Conservation (phyloP, 768 basidiomycete genomes). For the Naganishia antarctica region DNA sequence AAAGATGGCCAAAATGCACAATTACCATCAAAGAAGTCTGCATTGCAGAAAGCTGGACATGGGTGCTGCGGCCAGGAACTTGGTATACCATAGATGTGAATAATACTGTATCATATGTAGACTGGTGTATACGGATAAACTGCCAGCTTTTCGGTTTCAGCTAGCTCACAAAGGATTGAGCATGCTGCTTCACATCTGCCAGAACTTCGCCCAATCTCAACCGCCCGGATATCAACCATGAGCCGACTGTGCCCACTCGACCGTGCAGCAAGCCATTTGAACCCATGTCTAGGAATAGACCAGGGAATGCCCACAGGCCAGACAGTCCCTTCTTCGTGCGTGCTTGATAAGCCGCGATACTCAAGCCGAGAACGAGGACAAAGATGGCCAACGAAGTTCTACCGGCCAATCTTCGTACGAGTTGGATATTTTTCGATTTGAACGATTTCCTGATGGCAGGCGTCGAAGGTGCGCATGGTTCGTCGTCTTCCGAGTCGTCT, state of each 20-base stretch:
- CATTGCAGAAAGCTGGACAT: not conserved
- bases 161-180: not conserved
- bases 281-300: conserved; percentile 1
- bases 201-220: not conserved
- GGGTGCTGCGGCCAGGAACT: too few relatives aligned
- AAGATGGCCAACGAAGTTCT: conserved; percentile 8
- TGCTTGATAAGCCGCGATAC: conserved; percentile 16
- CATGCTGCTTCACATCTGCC: conserved; percentile 11
- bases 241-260: not conserved
- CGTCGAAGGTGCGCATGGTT: not conserved
- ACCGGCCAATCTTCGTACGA: not conserved
- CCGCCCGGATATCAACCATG: conserved; percentile 6
- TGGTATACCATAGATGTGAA: not conserved
- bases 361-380: conserved; percentile 4
- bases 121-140: not conserved
- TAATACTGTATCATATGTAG: conserved; percentile 13
- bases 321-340: conserved; percentile 4
- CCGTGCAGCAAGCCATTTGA: not conserved
- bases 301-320: conserved; percentile 12
- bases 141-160: not conserved
- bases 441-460: not conserved
- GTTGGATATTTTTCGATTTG: not conserved
- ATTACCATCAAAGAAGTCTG: not conserved
- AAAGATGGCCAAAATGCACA: not conserved
- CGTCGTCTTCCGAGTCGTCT: conserved; percentile 9